phyloP scores from a whole-genome alignment of 2,329 filamentous ascomycete species.

The Microdochium trichocladiopsis region DNA sequence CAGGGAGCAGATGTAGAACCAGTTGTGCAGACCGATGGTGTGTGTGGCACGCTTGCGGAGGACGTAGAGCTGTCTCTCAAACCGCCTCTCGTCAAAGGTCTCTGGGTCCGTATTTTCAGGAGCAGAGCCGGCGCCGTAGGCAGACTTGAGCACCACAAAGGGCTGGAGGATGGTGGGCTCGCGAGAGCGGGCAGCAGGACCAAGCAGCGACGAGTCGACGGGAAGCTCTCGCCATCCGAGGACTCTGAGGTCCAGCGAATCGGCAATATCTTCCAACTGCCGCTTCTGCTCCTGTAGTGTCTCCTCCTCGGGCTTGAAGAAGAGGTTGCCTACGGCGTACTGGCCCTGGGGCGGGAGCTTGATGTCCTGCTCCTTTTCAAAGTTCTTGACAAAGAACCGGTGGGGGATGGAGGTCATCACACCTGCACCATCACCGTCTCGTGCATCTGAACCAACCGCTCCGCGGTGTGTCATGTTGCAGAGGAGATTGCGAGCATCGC shows the following conservation, averaged over 20 bases:
- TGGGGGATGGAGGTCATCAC: slow-evolving; percentile 99
- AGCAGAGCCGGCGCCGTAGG: slow-evolving; percentile 74
- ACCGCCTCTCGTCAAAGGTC: slow-evolving; percentile 75
- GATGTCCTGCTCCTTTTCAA: slow-evolving; percentile 82
- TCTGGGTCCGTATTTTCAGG: slow-evolving; percentile 73
- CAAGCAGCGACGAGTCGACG: slow-evolving; percentile 85
- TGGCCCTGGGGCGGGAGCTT: slow-evolving; percentile 83
- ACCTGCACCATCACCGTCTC: slow-evolving; percentile 96
- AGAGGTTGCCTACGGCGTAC: slow-evolving; percentile 95
- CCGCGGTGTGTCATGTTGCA: slow-evolving; percentile 99
- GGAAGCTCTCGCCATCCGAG: slow-evolving; percentile 96
- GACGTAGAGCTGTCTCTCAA: slow-evolving; percentile 90
- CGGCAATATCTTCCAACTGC: slow-evolving; percentile 90
- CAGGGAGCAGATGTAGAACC: slow-evolving; percentile 96
- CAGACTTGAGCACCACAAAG: slow-evolving; percentile 80
- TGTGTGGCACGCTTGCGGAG: slow-evolving; percentile 93
- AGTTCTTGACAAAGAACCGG: slow-evolving; percentile 98
- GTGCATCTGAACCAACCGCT: slow-evolving; percentile 93
- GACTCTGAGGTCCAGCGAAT: slow-evolving; percentile 79
- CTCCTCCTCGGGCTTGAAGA: slow-evolving; percentile 95
- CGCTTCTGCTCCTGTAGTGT: slow-evolving; percentile 83
- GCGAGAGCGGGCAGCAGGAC: slow-evolving; percentile 84
- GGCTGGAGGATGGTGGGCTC: slow-evolving; percentile 95
- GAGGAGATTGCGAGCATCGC: slow-evolving; percentile 91
- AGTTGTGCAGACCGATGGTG: slow-evolving; percentile 91